phyloP scores from a whole-genome alignment of 2,329 filamentous ascomycete genomes.

The Calonectria leucothoes region DNA sequence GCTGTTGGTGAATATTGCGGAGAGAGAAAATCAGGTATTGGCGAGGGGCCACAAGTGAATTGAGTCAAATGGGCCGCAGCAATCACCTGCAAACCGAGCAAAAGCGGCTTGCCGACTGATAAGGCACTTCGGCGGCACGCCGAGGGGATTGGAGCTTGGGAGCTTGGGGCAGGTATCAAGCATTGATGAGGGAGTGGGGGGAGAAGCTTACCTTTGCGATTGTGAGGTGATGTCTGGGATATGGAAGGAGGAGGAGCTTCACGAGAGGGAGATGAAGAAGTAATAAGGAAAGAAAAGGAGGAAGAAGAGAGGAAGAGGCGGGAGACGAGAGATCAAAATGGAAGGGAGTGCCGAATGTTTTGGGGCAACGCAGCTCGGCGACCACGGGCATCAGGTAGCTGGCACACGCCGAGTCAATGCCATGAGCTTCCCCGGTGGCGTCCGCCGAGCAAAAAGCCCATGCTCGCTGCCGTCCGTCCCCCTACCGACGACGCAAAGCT shows the following conservation, averaged over 20 bases:
- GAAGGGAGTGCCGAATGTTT: slow-evolving; percentile 28
- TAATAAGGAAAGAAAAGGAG: slow-evolving; percentile 6
- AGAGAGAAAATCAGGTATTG: not conserved
- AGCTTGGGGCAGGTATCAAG: not conserved
- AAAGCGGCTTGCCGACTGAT: not conserved
- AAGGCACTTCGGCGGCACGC: not conserved
- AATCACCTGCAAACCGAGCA: not conserved
- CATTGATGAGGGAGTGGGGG: not conserved
- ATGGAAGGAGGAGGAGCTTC: slow-evolving; percentile 21
- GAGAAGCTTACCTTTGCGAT: slow-evolving; percentile 35
- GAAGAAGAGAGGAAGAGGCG: slow-evolving; percentile 4
- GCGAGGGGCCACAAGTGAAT: not conserved
- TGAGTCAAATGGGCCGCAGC: not conserved
- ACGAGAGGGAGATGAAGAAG: slow-evolving; percentile 18
- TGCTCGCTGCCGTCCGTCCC: not conserved
- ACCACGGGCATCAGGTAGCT: slow-evolving; percentile 25
- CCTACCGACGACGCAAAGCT: not conserved
- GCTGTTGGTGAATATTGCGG: not conserved
- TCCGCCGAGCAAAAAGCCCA: slow-evolving; percentile 3
- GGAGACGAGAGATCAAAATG: slow-evolving; percentile 25
- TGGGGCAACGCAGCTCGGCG: slow-evolving; percentile 17
- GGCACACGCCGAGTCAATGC: slow-evolving; percentile 16
- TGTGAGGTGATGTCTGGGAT: slow-evolving; percentile 8
- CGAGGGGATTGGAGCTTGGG: not conserved
- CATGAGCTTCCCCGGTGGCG: slow-evolving; percentile 8